Evolutionary conservation across 352 stramenopile species (phyloP).

Genomic region (Globisporangium polare): DNA sequence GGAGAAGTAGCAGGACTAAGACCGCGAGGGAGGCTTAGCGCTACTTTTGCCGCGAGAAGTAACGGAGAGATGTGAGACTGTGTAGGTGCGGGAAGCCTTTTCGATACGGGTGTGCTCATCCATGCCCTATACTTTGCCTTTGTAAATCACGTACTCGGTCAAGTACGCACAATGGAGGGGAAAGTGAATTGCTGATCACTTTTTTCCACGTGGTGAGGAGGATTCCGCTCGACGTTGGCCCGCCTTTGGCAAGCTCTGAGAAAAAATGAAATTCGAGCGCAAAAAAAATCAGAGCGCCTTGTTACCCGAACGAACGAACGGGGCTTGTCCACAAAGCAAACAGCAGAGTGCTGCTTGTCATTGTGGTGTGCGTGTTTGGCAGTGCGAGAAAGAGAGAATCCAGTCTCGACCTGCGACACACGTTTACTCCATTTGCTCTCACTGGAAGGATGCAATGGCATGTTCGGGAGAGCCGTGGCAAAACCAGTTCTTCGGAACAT

Average conservation of each 20-base stretch:
- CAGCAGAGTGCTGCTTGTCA: too few relatives aligned
- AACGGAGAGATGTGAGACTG: neutral
- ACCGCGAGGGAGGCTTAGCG: neutral
- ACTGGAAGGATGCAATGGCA: too few relatives aligned
- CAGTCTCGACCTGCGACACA: too few relatives aligned
- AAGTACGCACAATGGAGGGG: neutral
- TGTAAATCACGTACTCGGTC: neutral
- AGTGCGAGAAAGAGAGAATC: too few relatives aligned
- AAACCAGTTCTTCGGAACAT: too few relatives aligned
- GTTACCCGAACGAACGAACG: too few relatives aligned
- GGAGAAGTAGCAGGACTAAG: constrained; percentile 2
- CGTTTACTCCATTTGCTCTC: too few relatives aligned
- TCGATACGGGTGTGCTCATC: neutral
- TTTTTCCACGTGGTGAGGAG: neutral
- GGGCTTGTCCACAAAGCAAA: too few relatives aligned
- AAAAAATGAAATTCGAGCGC: neutral
- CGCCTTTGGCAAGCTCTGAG: neutral
- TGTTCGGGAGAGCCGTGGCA: too few relatives aligned
- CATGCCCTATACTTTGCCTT: too few relatives aligned
- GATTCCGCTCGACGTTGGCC: neutral
- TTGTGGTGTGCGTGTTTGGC: too few relatives aligned
- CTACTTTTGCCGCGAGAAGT: neutral
- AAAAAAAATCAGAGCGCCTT: neutral
- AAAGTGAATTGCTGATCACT: neutral
- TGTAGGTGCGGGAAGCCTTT: neutral